Percentiles rank a stretch among this genome's conserved stretches.
These are phyloP conservation scores for Boletellus sp. DNA, from an alignment of 768 basidiomycete species.

Conservation along the genomic window DNA sequence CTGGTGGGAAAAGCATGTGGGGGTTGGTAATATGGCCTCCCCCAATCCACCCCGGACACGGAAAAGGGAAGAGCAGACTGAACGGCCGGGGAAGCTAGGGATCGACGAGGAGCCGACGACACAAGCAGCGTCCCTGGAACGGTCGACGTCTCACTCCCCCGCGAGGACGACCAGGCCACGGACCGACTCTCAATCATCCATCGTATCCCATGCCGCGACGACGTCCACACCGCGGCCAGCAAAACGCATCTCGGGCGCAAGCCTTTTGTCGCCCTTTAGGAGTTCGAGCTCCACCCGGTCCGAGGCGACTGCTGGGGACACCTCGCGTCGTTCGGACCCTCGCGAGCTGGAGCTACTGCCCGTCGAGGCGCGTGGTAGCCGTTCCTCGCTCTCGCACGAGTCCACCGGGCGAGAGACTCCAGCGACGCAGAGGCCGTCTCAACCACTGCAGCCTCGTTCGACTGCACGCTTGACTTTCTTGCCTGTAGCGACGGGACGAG, in stretches of 20 bases:
- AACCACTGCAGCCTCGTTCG: conserved; percentile 11
- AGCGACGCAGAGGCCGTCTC: conserved; percentile 12
- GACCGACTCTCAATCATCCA: conserved; percentile 25
- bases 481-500: conserved; percentile 14
- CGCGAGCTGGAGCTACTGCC: conserved; percentile 23
- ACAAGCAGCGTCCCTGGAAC: background rate
- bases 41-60: conserved; percentile 26
- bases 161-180: conserved; percentile 7
- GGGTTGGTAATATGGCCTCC: conserved; percentile 57
- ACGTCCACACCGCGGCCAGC: conserved; percentile 14
- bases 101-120: conserved; percentile 9
- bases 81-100: conserved; percentile 23
- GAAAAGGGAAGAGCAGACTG: conserved; percentile 25
- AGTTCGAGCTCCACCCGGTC: conserved; percentile 7
- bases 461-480: conserved; percentile 25
- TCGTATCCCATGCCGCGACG: conserved; percentile 11
- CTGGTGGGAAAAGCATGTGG: conserved; percentile 78
- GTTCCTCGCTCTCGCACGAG: conserved; percentile 20
- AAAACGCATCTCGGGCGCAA: conserved; percentile 28
- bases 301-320: conserved; percentile 11
- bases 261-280: conserved; percentile 28
- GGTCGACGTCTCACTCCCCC: conserved; percentile 6
- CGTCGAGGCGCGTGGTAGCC: conserved; percentile 20
- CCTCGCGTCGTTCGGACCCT: conserved; percentile 6
- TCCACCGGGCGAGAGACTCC: conserved; percentile 11